Evolutionary conservation across 768 basidiomycete genomes (phyloP), one percentile per base, ranked within the genome.

Genomic region (Naganishia antarctica): DNA sequence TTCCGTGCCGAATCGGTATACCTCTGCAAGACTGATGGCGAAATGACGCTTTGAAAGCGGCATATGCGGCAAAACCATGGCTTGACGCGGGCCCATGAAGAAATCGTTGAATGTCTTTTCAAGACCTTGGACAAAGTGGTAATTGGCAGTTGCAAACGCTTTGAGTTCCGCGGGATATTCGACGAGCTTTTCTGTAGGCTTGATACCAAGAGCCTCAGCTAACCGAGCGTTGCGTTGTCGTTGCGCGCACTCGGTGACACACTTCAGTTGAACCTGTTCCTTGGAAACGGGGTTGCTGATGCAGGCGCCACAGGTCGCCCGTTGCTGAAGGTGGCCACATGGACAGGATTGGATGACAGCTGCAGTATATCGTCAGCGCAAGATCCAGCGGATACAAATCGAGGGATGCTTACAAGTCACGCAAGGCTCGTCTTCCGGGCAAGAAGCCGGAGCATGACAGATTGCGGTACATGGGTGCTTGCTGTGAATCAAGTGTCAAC

Each of bases 161-260:
- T 85, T 75, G 23, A 93, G 71, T 45, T 90, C 88, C 2, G 85
- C 81, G 23, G 78, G 76, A 74, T 89, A 94, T 26, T 72, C 71
- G 46, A 69, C 66, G 1, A 70, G 73, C 58, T 69, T 70, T 68
- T 69, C 73, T 25, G 46, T 85, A 82, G 16, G 68, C 63, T 82
- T 76, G 71, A 98, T 94, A 0, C 93, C 92, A 4, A 99, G 78
- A 1, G 96, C 96, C 41, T 92, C 91, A 0, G 96, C 96, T 8
- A 99, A 78, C 37, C 85, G 80, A 0, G 87, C 89, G 70, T 96
- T 97, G 12, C 96, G 84, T 74, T 93, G 89, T 46, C 87, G 88
- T 53, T 91, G 81, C 40, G 80, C 81, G 70, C 96, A 99, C 46
- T 94, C 90, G 47, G 83, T 86, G 16, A 85, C 84, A 72, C 96